Evolutionary conservation across 768 basidiomycete genomes (phyloP).

Genomic region (Saitozyma podzolica): DNA sequence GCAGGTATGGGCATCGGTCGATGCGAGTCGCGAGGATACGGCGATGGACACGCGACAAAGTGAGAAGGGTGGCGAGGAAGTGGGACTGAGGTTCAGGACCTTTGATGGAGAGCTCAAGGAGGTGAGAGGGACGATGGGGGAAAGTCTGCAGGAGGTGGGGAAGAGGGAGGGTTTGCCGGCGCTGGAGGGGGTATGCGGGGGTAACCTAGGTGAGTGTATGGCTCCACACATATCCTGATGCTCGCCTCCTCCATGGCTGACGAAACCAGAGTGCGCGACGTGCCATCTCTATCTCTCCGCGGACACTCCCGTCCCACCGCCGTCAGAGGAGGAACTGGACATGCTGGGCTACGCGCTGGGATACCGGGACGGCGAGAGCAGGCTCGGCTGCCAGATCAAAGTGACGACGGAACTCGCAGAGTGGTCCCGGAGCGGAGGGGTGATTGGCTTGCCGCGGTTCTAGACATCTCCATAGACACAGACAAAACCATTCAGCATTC

Average conservation of each 20-base stretch:
- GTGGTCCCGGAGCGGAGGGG: constrained; percentile 35
- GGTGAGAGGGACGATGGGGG: constrained; percentile 30
- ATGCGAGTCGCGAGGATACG: background rate
- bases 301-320: constrained; percentile 22
- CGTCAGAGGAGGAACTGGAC: constrained; percentile 45
- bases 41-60: constrained; percentile 6
- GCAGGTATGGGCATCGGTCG: constrained; percentile 24
- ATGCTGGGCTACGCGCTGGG: constrained; percentile 49
- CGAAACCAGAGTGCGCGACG: constrained; percentile 46
- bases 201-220: constrained; percentile 36
- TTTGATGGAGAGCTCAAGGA: constrained; percentile 34
- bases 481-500: too few species aligned
- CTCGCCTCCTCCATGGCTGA: constrained; percentile 10
- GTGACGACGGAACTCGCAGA: constrained; percentile 38
- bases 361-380: constrained; percentile 36
- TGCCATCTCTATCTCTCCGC: constrained; percentile 46
- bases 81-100: constrained; percentile 39
- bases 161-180: constrained; percentile 41
- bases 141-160: constrained; percentile 39
- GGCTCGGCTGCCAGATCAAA: constrained; percentile 48
- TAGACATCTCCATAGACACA: constrained; percentile 4
- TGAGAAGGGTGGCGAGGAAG: background rate
- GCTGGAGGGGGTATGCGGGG: constrained; percentile 50
- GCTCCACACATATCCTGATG: background rate
- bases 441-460: constrained; percentile 43